Conservation (phyloP, 1,139 yeast species). For the Nakaseomyces kungkrabaensis region DNA sequence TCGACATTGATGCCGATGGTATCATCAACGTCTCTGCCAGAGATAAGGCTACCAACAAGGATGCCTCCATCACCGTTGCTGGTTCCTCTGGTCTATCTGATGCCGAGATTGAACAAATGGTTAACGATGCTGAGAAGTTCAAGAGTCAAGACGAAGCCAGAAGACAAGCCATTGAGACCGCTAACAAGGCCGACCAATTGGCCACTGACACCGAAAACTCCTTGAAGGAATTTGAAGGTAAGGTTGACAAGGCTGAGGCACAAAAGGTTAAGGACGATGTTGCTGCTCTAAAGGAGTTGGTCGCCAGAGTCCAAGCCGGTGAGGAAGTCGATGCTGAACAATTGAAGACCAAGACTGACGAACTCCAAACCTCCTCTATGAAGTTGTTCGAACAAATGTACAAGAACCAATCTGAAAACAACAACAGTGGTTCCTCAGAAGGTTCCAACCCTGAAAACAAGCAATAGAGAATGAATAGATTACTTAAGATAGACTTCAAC, state of each 20-base stretch:
- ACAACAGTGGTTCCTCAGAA: slow-evolving; percentile 1
- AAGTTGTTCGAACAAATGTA: slow-evolving; percentile 93
- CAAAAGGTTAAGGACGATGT: slow-evolving; percentile 68
- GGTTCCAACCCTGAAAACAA: background rate
- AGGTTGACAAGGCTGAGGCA: slow-evolving; percentile 74
- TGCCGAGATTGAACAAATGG: slow-evolving; percentile 96
- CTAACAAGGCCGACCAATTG: slow-evolving; percentile 95
- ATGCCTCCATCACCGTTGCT: slow-evolving; percentile 96
- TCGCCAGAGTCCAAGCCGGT: slow-evolving; percentile 91
- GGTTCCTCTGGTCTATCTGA: slow-evolving; percentile 97
- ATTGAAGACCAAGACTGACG: slow-evolving; percentile 55
- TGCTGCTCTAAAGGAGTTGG: slow-evolving; percentile 73
- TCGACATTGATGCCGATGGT: slow-evolving; percentile 98
- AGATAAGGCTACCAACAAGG: slow-evolving; percentile 97
- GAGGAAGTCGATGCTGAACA: slow-evolving; percentile 70
- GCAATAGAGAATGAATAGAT: background rate
- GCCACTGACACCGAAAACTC: slow-evolving; percentile 95
- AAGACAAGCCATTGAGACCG: slow-evolving; percentile 86
- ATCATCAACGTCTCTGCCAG: slow-evolving; percentile 97
- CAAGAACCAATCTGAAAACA: slow-evolving; percentile 36
- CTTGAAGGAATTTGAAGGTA: slow-evolving; percentile 87
- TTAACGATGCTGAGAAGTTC: slow-evolving; percentile 94
- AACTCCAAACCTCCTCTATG: slow-evolving; percentile 67
- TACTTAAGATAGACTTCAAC: no score
- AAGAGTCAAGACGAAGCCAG: slow-evolving; percentile 94